Evolutionary conservation across 805 yeast species (phyloP), one percentile per base, ranked within the genome.

Genomic region (Sporopachydermia quercuum): DNA sequence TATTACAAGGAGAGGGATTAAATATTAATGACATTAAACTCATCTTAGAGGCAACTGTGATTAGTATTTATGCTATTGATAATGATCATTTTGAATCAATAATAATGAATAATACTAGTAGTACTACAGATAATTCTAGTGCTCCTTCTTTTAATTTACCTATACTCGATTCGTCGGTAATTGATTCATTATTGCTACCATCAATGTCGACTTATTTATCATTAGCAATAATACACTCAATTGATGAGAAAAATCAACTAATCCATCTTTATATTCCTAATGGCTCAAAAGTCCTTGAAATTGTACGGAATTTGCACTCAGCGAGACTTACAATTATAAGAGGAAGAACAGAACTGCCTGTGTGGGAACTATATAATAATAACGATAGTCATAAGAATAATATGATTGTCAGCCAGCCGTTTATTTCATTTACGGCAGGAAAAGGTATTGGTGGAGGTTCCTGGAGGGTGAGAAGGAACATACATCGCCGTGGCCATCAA

Each of bases 261-360:
- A 48, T 81, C 36, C 75, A 79, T 42, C 39, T 84, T 1, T 76
- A 80, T 47, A 58, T 79, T 0, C 85, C 84, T 0, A 38, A 40
- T 4, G 48, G 42, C 23, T 36, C 42, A 11, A 35, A 30, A 0
- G 38, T 47, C 1, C 45, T 49, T 5, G 15, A 37, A 1, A 8
- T 60, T 2, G 27, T 51, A 1, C 47, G 46, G 6, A 15, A 43
- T 3, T 15, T 46, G 0, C 48, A 58, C 13, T 51, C 51, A 3
- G 54, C 49, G 1, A 43, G 60, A 45, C 47, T 74, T 40, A 44
- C 80, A 0, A 40, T 82, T 2, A 63, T 71, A 1, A 68, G 79
- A 45, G 86, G 84, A 1, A 69, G 73, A 36, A 72, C 81, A 1
- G 83, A 76, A 38, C 56, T 78, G 2, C 91, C 94, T 0, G 52